Percentiles rank a stretch among this genome's conserved stretches.
phyloP scores from a whole-genome alignment of 257 asterid species.

The Nicotiana benthamiana region DNA sequence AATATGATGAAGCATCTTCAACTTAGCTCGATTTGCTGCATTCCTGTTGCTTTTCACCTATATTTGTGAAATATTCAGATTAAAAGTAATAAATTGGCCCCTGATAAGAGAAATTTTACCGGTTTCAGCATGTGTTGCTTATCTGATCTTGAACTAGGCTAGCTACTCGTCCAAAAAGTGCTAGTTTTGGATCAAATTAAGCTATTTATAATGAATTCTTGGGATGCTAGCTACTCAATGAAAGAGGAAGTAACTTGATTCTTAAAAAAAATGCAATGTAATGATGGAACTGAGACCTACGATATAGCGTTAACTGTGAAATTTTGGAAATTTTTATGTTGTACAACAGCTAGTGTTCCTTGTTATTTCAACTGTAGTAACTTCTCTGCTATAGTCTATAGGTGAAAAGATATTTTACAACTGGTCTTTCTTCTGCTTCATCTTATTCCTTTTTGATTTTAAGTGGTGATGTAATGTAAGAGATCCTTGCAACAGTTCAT shows the following conservation, averaged over 20 bases:
- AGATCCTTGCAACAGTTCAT: constrained; percentile 5
- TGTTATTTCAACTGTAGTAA: not conserved
- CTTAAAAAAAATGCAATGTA: not conserved
- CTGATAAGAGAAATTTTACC: not conserved
- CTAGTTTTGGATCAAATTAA: not conserved
- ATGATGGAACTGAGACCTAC: not conserved
- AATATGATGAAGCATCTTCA: too few species aligned
- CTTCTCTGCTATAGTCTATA: not conserved
- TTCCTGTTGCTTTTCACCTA: too few species aligned
- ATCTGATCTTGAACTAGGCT: not conserved
- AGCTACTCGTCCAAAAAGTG: not conserved
- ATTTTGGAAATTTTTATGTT: not conserved
- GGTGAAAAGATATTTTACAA: not conserved
- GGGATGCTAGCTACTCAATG: not conserved
- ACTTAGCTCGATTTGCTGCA: too few species aligned
- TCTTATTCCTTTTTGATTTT: not conserved
- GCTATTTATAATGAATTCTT: not conserved
- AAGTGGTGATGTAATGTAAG: not conserved
- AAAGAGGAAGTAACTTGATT: not conserved
- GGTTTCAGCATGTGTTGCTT: not conserved
- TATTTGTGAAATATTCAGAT: too few species aligned
- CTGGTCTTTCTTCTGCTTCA: constrained; percentile 9
- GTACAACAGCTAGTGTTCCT: not conserved
- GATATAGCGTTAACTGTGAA: not conserved
- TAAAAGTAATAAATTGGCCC: too few species aligned